Conservation (phyloP, 2,329 filamentous ascomycete species). For the Alternaria conjuncta region DNA sequence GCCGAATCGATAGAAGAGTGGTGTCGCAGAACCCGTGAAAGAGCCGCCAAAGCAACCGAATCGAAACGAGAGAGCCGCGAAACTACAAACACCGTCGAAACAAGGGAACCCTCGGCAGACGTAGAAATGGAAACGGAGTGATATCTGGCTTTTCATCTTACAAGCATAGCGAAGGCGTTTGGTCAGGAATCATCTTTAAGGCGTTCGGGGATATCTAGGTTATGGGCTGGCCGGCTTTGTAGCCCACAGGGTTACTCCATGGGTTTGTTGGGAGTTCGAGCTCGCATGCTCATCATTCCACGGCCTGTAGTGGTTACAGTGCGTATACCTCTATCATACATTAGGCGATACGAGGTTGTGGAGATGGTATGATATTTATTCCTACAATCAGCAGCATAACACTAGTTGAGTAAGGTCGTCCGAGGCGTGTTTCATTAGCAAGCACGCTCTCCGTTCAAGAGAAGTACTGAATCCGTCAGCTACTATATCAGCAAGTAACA, state of each 20-base stretch:
- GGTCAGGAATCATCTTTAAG: constrained; percentile 16
- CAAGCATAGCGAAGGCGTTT: constrained; percentile 48
- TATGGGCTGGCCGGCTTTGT: background rate
- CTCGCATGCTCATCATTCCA: background rate
- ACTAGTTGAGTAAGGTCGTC: background rate
- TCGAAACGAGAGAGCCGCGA: constrained; percentile 30
- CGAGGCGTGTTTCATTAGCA: background rate
- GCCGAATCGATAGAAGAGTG: constrained; percentile 72
- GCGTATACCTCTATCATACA: background rate
- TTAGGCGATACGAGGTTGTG: background rate
- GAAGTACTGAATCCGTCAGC: background rate
- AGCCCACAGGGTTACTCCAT: background rate
- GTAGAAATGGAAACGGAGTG: constrained; percentile 35
- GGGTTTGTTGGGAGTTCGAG: background rate
- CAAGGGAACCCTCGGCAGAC: constrained; percentile 29
- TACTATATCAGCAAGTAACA: background rate
- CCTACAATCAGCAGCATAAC: background rate
- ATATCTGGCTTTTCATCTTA: constrained; percentile 15
- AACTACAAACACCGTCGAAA: constrained; percentile 20
- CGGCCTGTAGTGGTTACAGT: background rate
- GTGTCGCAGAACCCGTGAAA: constrained; percentile 51
- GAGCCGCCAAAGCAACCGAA: constrained; percentile 32
- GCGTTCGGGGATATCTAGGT: constrained; percentile 7
- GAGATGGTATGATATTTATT: background rate
- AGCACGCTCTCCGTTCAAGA: background rate